Evolutionary conservation across 1,139 yeast species (phyloP).

Genomic region (Lodderomyces jiufengensis): DNA sequence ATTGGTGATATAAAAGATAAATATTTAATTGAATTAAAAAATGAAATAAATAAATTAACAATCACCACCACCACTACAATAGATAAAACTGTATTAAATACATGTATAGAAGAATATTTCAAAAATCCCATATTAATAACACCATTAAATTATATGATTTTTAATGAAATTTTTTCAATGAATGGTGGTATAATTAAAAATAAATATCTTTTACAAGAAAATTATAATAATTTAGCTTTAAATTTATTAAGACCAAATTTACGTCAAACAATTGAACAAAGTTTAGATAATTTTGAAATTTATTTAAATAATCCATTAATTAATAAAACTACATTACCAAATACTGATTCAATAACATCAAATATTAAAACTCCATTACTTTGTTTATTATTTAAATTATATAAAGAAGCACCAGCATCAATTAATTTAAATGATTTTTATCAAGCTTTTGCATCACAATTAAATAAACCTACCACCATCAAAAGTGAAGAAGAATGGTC

Average conservation of each 20-base stretch:
- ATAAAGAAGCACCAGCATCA: slow-evolving; percentile 74
- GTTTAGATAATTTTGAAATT: slow-evolving; percentile 27
- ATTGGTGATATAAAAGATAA: slow-evolving; percentile 9
- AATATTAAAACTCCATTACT: slow-evolving; percentile 45
- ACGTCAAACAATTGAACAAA: slow-evolving; percentile 30
- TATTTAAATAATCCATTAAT: slow-evolving; percentile 28
- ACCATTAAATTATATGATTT: slow-evolving; percentile 26
- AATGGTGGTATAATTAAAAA: slow-evolving; percentile 26
- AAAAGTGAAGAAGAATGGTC: slow-evolving; percentile 34
- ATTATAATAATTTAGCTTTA: slow-evolving; percentile 37
- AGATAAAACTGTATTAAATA: slow-evolving; percentile 7
- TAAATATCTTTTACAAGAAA: slow-evolving; percentile 30
- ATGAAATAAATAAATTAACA: slow-evolving; percentile 3
- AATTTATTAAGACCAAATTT: slow-evolving; percentile 37
- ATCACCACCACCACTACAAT: too few species aligned
- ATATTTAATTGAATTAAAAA: slow-evolving; percentile 8
- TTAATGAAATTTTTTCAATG: slow-evolving; percentile 38
- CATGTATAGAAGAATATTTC: slow-evolving; percentile 13
- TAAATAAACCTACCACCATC: slow-evolving; percentile 26
- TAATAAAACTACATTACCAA: not conserved
- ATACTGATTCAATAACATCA: slow-evolving; percentile 5
- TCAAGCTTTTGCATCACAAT: slow-evolving; percentile 59
- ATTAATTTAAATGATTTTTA: slow-evolving; percentile 79
- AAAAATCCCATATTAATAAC: slow-evolving; percentile 18
- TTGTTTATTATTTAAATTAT: slow-evolving; percentile 59